Percentiles rank a stretch among this genome's conserved stretches.
These are phyloP conservation scores for Talaromyces sp. DNA, from an alignment of 2,329 filamentous ascomycete genomes.

Conservation along the genomic window DNA sequence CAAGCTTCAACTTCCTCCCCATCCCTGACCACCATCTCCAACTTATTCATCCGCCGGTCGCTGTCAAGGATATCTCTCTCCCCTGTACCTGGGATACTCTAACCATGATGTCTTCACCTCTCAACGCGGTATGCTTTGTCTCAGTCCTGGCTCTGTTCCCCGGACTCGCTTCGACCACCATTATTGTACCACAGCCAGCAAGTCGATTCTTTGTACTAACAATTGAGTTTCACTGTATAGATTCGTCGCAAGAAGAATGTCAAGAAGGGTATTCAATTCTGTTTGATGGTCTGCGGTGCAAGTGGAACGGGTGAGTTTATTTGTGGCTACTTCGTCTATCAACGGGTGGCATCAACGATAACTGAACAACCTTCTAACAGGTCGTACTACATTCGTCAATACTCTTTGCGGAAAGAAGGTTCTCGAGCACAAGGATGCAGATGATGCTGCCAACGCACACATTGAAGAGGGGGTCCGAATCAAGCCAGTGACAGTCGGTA, in stretches of 20 bases:
- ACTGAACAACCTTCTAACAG: conserved; percentile 46
- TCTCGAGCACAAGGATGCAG: conserved; percentile 84
- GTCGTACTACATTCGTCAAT: conserved; percentile 98
- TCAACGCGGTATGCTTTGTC: conserved; percentile 52
- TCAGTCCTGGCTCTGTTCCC: conserved; percentile 26
- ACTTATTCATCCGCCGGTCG: conserved; percentile 23
- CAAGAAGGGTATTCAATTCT: conserved; percentile 99
- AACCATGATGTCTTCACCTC: conserved; percentile 50
- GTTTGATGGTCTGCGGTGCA: conserved; percentile 98
- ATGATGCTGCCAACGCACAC: conserved; percentile 84
- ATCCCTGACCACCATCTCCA: conserved; percentile 10
- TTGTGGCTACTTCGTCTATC: conserved; percentile 7
- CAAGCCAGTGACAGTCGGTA: conserved; percentile 96
- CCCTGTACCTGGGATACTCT: conserved; percentile 8
- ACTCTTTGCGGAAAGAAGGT: conserved; percentile 96
- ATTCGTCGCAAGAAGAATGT: conserved; percentile 99
- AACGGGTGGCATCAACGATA: not conserved
- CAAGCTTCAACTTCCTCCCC: conserved; percentile 26
- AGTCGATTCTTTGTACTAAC: not conserved
- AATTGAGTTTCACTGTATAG: conserved; percentile 53
- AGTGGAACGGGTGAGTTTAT: conserved; percentile 82
- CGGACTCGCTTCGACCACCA: conserved; percentile 11
- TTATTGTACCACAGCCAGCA: not conserved
- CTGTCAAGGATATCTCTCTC: not conserved
- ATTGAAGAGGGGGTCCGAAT: conserved; percentile 97